Base-by-base conservation (phyloP, 805 yeast genomes). In the Jamesozyma hellenica region DNA sequence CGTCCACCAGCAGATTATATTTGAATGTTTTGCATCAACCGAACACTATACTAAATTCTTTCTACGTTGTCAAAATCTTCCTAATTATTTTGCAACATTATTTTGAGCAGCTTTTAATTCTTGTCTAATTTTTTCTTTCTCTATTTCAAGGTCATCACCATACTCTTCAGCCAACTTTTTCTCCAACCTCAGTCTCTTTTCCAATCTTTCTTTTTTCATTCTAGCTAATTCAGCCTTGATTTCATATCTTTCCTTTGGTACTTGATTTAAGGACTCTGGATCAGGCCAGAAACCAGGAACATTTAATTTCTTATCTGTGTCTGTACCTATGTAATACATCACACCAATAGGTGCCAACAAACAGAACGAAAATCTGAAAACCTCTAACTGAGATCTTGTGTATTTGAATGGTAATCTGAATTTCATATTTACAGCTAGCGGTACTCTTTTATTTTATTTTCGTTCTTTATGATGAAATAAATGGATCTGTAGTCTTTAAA, bases 241-340 rank as follows among this genome's bases (percentile, higher is more conserved):
- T 56, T 88, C 96, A 52, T 81, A 83, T 2, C 87, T 87, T 55
- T 88, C 96, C 54, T 87, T 88, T 3, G 97, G 97, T 28, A 88
- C 79, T 63, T 84, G 81, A 58, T 88, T 87, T 49, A 86, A 70
- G 2, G 96, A 82, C 32, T 82, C 82, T 32, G 96, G 96, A 59
- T 87, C 96, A 3, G 97, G 97, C 95, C 95, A 87, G 63, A 85
- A 88, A 16, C 95, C 95, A 8, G 94, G 94, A 35, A 87, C 79
- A 55, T 86, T 84, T 60, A 88, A 77, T 65, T 86, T 88, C 51
- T 70, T 75, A 60, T 88, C 95, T 1, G 96, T 82, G 52, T 88
- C 88, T 30, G 82, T 73, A 56, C 97, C 96, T 34, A 86, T 88
- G 52, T 82, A 88, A 62, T 85, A 81, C 97, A 88, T 88, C 54